Evolutionary conservation across 306 rosid species (phyloP).

Genomic region (Albizia julibrissin): DNA sequence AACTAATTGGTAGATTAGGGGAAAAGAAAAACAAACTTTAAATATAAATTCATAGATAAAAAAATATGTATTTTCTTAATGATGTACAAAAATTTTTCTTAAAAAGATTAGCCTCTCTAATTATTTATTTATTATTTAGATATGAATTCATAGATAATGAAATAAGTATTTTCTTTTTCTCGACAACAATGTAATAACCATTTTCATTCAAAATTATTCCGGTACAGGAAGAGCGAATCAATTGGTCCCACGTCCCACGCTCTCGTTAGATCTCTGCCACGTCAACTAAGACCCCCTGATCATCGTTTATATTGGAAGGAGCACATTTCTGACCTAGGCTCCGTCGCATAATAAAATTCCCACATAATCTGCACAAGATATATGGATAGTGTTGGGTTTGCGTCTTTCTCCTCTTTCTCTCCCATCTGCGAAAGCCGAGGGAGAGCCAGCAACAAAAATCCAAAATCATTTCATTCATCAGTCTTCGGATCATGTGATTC

Average conservation of each 20-base stretch:
- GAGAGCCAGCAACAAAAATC: conserved; percentile 29
- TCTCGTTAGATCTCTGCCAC: conserved; percentile 13
- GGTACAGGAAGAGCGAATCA: background rate
- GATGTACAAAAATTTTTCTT: too few species aligned
- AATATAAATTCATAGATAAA: too few species aligned
- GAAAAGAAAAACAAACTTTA: too few species aligned
- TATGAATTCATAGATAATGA: background rate
- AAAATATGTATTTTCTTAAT: too few species aligned
- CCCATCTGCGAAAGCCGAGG: conserved; percentile 51
- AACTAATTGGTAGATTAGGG: too few species aligned
- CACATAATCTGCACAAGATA: conserved; percentile 49
- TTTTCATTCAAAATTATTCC: background rate
- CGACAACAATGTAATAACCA: background rate
- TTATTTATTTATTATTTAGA: too few species aligned
- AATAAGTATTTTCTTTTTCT: background rate
- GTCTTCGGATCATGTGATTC: conserved; percentile 40
- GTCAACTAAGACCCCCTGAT: background rate
- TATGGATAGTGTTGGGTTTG: conserved; percentile 61
- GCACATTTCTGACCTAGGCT: background rate
- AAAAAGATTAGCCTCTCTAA: too few species aligned
- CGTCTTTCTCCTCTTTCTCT: conserved; percentile 38
- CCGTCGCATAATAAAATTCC: background rate
- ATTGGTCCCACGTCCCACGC: background rate
- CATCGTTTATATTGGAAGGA: background rate
- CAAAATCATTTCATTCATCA: conserved; percentile 13